Evolutionary conservation across 2,329 filamentous ascomycete species (phyloP), one percentile per base, ranked within the genome.

Genomic region (Ceratocystis huliohia): DNA sequence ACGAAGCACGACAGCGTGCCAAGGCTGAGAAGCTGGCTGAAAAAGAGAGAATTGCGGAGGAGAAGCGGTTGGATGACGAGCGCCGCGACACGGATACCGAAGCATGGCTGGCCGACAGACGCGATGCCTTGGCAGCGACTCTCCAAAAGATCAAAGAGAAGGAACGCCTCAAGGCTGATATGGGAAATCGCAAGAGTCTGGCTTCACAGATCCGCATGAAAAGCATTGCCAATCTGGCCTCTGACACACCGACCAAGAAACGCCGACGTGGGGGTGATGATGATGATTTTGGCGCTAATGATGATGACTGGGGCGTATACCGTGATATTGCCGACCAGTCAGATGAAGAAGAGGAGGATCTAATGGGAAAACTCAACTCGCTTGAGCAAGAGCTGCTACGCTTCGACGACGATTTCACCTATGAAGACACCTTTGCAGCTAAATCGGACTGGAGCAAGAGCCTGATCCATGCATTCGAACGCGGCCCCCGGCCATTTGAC

Each of bases 171-270:
- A 96, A 96, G 77, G 90, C 91, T 56, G 94, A 99, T 73, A 83
- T 96, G 1, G 92, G 93, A 66, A 97, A 97, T 76, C 89, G 94
- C 73, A 99, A 99, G 76, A 96, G 92, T 0, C 85, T 96, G 22
- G 94, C 94, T 7, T 94, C 89, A 67, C 93, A 97, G 75, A 95
- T 96, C 77, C 89, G 94, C 69, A 99, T 99, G 94, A 97, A 97
- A 78, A 93, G 88, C 63, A 91, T 99, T 67, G 94, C 94, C 68
- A 96, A 96, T 73, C 86, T 99, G 1, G 94, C 94, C 2, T 92
- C 93, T 0, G 94, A 99, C 75, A 86, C 84, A 5, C 91, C 93
- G 0, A 79, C 82, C 70, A 91, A 92, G 74, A 95, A 96, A 76
- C 84, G 93, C 66, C 82, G 91, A 15, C 86, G 92, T 20, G 91